Evolutionary conservation across 2,329 filamentous ascomycete genomes (phyloP).

Genomic region (Ilyonectria sp.): DNA sequence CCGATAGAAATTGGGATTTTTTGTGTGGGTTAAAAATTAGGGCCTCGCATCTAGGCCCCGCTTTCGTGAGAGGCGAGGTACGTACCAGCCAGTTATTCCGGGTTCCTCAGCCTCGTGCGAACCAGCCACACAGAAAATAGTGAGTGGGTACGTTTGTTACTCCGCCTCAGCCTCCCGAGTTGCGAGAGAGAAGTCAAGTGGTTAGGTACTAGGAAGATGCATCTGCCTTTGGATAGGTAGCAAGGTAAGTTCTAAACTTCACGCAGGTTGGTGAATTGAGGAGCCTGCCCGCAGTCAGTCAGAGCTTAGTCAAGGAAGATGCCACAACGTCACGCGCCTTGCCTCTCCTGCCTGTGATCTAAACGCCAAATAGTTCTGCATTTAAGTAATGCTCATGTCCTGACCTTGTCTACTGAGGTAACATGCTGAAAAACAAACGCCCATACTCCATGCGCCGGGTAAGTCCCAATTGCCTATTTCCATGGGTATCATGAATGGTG

Average conservation of each 20-base stretch:
- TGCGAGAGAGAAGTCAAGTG: neutral
- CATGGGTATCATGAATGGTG: conserved; percentile 22
- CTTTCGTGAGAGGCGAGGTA: conserved; percentile 36
- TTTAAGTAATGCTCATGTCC: neutral
- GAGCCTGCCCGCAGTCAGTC: no score
- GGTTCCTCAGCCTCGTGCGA: conserved; percentile 26
- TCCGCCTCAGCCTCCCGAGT: conserved; percentile 13
- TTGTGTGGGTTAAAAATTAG: conserved; percentile 69
- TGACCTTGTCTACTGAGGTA: neutral
- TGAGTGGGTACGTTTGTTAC: neutral
- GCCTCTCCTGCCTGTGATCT: neutral
- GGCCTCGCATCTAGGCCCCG: conserved; percentile 55
- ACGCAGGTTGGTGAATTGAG: no score
- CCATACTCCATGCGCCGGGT: conserved; percentile 14
- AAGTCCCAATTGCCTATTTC: neutral
- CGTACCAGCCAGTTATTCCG: conserved; percentile 37
- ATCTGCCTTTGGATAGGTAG: neutral
- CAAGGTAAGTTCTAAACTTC: neutral
- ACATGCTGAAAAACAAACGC: neutral
- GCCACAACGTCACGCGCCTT: neutral
- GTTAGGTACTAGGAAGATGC: neutral
- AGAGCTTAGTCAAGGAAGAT: no score
- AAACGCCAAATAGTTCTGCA: neutral
- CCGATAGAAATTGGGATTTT: conserved; percentile 60
- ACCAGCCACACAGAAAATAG: conserved; percentile 18